These are phyloP conservation scores for Leccinum longicurvipes DNA, from an alignment of 768 basidiomycete genomes.

Conservation along the genomic window DNA sequence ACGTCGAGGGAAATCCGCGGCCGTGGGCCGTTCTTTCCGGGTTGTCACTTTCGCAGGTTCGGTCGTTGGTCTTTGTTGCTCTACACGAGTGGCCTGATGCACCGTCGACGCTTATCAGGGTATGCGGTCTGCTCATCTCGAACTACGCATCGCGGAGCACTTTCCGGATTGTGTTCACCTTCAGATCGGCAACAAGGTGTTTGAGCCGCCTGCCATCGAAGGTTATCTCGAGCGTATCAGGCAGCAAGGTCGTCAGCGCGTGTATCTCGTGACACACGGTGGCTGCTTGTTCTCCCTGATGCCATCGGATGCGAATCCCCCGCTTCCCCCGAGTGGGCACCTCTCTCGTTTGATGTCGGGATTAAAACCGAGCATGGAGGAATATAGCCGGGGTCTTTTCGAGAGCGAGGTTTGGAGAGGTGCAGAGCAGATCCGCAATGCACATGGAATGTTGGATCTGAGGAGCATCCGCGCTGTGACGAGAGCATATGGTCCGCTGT, in stretches of 20 bases:
- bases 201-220: conserved; percentile 81
- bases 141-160: conserved; percentile 76
- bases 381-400: conserved; percentile 37
- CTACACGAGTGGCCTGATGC: conserved; percentile 12
- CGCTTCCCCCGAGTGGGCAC: conserved; percentile 58
- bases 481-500: conserved; percentile 41
- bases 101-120: conserved; percentile 27
- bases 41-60: conserved; percentile 67
- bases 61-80: conserved; percentile 12
- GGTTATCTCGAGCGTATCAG: conserved; percentile 78
- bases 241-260: conserved; percentile 51
- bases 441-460: conserved; percentile 71
- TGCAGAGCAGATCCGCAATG: conserved; percentile 55
- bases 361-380: conserved; percentile 25
- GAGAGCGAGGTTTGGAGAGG: conserved; percentile 61
- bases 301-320: conserved; percentile 57
- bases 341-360: conserved; percentile 30
- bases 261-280: conserved; percentile 72
- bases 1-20: conserved; percentile 57
- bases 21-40: conserved; percentile 77
- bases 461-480: conserved; percentile 62
- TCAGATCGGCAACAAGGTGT: conserved; percentile 41
- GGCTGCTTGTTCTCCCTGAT: conserved; percentile 66
- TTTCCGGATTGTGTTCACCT: conserved; percentile 45
- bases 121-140: conserved; percentile 50